These are phyloP conservation scores for Whalleya microplaca DNA, from an alignment of 2,329 filamentous ascomycete species.

Conservation along the genomic window DNA sequence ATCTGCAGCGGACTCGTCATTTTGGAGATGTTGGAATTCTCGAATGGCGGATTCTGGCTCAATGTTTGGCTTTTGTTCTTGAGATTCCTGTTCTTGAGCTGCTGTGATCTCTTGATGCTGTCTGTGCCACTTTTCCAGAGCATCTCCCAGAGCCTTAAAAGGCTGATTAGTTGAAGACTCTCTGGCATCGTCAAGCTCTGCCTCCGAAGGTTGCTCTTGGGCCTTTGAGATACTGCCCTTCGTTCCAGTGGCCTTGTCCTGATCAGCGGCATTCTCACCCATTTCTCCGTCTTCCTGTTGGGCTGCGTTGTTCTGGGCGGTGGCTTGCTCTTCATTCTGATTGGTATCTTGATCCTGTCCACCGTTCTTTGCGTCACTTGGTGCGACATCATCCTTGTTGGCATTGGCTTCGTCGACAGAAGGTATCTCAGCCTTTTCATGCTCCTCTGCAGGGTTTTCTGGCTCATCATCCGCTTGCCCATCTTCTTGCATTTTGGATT, in stretches of 20 bases:
- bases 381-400: constrained; percentile 64
- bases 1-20: constrained; percentile 81
- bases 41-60: constrained; percentile 60
- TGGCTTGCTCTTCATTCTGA: constrained; percentile 64
- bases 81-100: constrained; percentile 56
- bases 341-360: constrained; percentile 69
- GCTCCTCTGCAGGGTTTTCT: constrained; percentile 37
- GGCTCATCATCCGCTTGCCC: constrained; percentile 38
- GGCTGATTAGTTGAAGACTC: constrained; percentile 63
- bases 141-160: constrained; percentile 94
- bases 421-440: constrained; percentile 35
- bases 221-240: constrained; percentile 59
- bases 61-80: constrained; percentile 55
- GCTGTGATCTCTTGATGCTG: constrained; percentile 82
- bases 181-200: constrained; percentile 46
- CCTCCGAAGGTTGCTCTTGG: constrained; percentile 47
- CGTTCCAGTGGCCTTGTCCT: constrained; percentile 65
- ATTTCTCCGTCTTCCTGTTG: constrained; percentile 69
- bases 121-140: constrained; percentile 89
- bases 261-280: constrained; percentile 66
- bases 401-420: constrained; percentile 51
- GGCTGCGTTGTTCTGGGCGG: constrained; percentile 61
- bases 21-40: constrained; percentile 92
- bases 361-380: constrained; percentile 65
- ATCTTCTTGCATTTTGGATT: constrained; percentile 38